These are phyloP conservation scores for Penicillium canescens DNA, from an alignment of 495 filamentous ascomycete species.

Conservation along the genomic window DNA sequence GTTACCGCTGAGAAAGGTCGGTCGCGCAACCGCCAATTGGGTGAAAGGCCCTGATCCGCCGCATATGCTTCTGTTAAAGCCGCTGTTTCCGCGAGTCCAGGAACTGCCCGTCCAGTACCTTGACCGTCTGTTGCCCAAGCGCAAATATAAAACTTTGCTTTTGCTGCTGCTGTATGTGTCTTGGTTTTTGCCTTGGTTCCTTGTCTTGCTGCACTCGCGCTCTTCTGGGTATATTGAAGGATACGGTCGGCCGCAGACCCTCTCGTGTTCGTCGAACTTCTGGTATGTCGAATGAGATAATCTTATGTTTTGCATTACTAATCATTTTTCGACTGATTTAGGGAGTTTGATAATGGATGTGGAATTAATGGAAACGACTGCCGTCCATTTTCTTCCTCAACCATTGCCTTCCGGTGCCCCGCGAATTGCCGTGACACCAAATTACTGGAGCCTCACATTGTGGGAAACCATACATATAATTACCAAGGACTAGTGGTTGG, in stretches of 20 bases:
- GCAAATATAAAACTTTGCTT: conserved; percentile 56
- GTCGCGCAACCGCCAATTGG: conserved; percentile 58
- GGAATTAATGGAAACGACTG: conserved; percentile 79
- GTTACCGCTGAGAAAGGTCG: conserved; percentile 47
- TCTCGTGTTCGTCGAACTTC: conserved; percentile 65
- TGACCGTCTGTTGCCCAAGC: conserved; percentile 62
- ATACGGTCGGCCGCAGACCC: conserved; percentile 62
- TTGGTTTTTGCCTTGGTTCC: conserved; percentile 73
- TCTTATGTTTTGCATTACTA: background rate
- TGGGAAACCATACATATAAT: conserved; percentile 70
- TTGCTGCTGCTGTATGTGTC: conserved; percentile 61
- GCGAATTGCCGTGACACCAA: conserved; percentile 67
- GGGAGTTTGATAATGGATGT: conserved; percentile 70
- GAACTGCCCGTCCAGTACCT: conserved; percentile 65
- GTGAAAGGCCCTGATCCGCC: conserved; percentile 69
- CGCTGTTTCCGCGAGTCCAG: conserved; percentile 69
- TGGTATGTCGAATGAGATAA: conserved; percentile 42
- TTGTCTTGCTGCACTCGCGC: conserved; percentile 64
- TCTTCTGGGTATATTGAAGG: conserved; percentile 65
- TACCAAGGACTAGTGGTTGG: conserved; percentile 76
- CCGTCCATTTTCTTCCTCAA: conserved; percentile 72
- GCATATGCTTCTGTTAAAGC: conserved; percentile 62
- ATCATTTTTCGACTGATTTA: conserved; percentile 25
- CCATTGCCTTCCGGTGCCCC: conserved; percentile 76
- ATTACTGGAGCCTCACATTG: conserved; percentile 69